These are phyloP conservation scores for Gossypium stocksii DNA, from an alignment of 345 rosid genomes.

Conservation along the genomic window DNA sequence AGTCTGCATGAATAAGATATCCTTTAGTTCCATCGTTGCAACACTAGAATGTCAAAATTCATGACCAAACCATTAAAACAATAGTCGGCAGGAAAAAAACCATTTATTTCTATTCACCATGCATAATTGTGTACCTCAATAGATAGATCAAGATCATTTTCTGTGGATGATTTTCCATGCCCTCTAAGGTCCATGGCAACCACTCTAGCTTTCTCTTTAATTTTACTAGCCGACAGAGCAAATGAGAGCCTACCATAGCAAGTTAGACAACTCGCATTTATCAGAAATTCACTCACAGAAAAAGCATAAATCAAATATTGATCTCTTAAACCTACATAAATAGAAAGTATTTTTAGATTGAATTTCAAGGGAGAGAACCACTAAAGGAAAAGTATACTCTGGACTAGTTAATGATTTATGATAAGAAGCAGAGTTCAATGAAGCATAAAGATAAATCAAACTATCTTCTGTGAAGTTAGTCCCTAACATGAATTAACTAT, in stretches of 20 bases:
- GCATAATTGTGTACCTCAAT: slow-evolving; percentile 46
- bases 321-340: background rate
- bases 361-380: background rate
- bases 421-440: background rate
- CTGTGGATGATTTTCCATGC: slow-evolving; percentile 78
- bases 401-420: background rate
- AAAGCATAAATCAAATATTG: background rate
- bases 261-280: background rate
- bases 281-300: background rate
- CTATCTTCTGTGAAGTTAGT: background rate
- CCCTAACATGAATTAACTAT: background rate
- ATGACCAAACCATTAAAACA: background rate
- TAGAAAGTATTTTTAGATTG: background rate
- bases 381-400: background rate
- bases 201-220: slow-evolving; percentile 85
- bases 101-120: background rate
- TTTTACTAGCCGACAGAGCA: slow-evolving; percentile 63
- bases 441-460: background rate
- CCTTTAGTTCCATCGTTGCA: background rate
- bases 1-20: slow-evolving; percentile 56
- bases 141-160: slow-evolving; percentile 81
- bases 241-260: slow-evolving; percentile 66
- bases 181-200: slow-evolving; percentile 96
- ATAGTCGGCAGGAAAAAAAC: background rate
- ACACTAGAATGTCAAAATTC: background rate